Evolutionary conservation across 2,329 filamentous ascomycete species (phyloP).

Genomic region (Bipolaris sorokiniana): DNA sequence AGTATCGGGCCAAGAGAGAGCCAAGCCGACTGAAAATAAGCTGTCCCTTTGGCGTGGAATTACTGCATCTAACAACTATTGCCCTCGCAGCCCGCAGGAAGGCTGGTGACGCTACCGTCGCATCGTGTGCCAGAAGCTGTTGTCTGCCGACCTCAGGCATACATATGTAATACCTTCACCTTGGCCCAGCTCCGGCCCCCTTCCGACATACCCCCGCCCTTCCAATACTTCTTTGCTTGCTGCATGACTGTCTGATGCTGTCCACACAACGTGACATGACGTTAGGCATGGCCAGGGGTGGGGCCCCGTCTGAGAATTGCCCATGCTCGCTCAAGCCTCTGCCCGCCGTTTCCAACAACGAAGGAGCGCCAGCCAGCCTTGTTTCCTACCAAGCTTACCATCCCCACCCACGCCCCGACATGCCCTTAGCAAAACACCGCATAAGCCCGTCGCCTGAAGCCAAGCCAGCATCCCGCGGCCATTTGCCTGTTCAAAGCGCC

Average conservation of each 20-base stretch:
- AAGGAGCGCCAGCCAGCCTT: background rate
- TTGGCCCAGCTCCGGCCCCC: background rate
- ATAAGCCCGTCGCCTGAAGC: background rate
- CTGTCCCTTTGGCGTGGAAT: background rate
- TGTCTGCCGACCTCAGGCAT: constrained; percentile 1
- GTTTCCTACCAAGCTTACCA: background rate
- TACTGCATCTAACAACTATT: background rate
- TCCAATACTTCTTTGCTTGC: constrained; percentile 10
- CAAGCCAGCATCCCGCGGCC: background rate
- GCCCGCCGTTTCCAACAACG: constrained; percentile 8
- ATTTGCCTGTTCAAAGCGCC: background rate
- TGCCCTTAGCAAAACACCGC: background rate
- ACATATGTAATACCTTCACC: background rate
- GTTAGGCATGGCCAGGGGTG: constrained; percentile 4
- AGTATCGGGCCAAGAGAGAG: too few relatives aligned
- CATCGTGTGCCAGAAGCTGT: too few relatives aligned
- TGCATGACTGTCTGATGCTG: constrained; percentile 4
- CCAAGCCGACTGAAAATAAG: background rate
- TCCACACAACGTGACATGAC: constrained; percentile 15
- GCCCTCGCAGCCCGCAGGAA: too few relatives aligned
- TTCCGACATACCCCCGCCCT: constrained; percentile 11
- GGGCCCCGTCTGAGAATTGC: constrained; percentile 8
- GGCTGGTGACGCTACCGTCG: background rate
- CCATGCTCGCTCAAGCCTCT: background rate
- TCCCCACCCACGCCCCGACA: background rate